Evolutionary conservation across 2,329 filamentous ascomycete species (phyloP), one percentile per base, ranked within the genome.

Genomic region (Ophiostoma populinum): DNA sequence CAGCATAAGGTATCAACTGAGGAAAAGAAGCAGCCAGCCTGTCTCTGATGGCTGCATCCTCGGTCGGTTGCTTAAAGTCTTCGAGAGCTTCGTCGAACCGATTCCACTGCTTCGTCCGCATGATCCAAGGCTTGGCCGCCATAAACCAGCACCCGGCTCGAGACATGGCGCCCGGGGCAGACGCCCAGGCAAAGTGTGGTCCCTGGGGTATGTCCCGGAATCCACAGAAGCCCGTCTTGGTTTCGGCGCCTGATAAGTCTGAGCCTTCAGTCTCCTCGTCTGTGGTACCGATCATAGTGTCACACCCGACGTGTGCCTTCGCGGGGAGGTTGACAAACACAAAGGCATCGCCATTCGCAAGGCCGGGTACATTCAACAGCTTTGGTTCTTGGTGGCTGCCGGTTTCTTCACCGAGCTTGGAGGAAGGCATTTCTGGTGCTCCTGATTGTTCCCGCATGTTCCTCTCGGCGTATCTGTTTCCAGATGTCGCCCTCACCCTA

Each of bases 91-190:
- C 70, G 44, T 65, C 63, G 46, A 62, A 65, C 19, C 48, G 54
- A 46, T 75, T 62, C 71, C 68, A 73, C 44, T 63, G 58, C 46
- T 66, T 57, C 19, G 67, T 56, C 38, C 61, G 58, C 15, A 62
- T 4, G 41, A 8, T 2, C 21, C 30, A 12, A 12, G 11, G 7
- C 15, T 9, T 8, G 15, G 12, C 3, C 1, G 58, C 57, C 28
- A 60, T 49, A 36, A 75, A 56, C 70, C 70, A 76, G 47, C 65
- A 71, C 5, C 68, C 72, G 36, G 57, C 65, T 4, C 71, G 61
- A 2, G 66, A 65, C 13, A 59, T 54, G 13, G 56, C 55, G 2
- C 55, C 55, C 0, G 60, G 57, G 16, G 66, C 58, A 2, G 69
- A 57, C 19, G 65, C 60, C 69, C 70, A 76, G 38, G 75, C 55